Evolutionary conservation across 2,329 filamentous ascomycete genomes (phyloP).

Genomic region (Neofusicoccum umdonicola): DNA sequence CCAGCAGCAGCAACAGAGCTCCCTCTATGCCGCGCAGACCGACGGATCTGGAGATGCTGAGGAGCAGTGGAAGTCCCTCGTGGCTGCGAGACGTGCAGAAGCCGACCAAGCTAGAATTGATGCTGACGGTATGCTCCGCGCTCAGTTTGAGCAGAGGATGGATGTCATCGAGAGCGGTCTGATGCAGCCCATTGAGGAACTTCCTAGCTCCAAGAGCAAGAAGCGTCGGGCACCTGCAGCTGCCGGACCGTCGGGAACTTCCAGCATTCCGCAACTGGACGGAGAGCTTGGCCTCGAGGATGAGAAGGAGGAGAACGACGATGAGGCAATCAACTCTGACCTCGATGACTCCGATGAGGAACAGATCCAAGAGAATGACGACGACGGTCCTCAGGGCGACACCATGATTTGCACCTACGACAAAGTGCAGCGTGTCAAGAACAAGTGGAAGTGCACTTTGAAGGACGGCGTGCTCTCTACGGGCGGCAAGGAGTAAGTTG

Average conservation of each 20-base stretch:
- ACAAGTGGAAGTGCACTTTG: conserved; percentile 93
- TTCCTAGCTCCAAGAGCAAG: conserved; percentile 52
- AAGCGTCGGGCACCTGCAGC: conserved; percentile 26
- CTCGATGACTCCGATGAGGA: conserved; percentile 93
- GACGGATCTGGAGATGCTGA: conserved; percentile 69
- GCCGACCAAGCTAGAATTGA: conserved; percentile 50
- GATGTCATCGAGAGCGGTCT: conserved; percentile 72
- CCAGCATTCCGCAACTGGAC: conserved; percentile 47
- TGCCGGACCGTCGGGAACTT: conserved; percentile 19
- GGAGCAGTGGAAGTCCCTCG: conserved; percentile 56
- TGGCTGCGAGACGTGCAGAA: conserved; percentile 56
- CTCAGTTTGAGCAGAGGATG: conserved; percentile 63
- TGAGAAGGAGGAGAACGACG: conserved; percentile 62
- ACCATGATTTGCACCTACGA: conserved; percentile 99
- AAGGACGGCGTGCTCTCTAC: conserved; percentile 95
- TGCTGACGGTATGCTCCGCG: conserved; percentile 68
- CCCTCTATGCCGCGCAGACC: conserved; percentile 59
- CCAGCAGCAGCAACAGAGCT: conserved; percentile 40
- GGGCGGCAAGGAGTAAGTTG: conserved; percentile 78
- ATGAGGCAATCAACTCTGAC: conserved; percentile 98
- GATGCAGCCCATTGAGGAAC: conserved; percentile 68
- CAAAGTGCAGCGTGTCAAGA: conserved; percentile 98
- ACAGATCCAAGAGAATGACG: conserved; percentile 75
- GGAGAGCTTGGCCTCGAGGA: conserved; percentile 53
- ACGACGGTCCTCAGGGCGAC: conserved; percentile 77